Conservation (phyloP, 306 rosid genomes). For the Datisca glomerata region DNA sequence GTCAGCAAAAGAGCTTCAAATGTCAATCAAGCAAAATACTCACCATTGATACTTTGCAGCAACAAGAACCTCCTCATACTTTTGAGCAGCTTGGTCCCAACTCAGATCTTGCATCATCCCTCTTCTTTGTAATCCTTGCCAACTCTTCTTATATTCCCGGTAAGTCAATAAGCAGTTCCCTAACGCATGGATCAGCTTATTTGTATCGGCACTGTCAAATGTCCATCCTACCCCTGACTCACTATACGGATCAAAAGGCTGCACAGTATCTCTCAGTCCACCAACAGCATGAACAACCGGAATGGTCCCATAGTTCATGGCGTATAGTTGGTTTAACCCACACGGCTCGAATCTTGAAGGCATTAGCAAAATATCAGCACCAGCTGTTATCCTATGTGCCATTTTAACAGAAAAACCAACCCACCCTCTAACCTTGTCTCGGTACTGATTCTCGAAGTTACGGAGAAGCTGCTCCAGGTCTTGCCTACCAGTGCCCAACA, state of each 20-base stretch:
- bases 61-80: conserved; percentile 79
- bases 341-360: conserved; percentile 98
- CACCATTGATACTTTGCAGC: conserved; percentile 92
- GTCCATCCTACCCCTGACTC: conserved; percentile 92
- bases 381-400: conserved; percentile 94
- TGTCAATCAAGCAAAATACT: no score
- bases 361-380: conserved; percentile 80
- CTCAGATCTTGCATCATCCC: conserved; percentile 87
- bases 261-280: conserved; percentile 77
- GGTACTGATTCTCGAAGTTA: conserved; percentile 36
- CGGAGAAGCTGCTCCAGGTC: conserved; percentile 76
- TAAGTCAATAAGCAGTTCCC: conserved; percentile 66
- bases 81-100: conserved; percentile 89
- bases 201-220: conserved; percentile 63
- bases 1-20: no score
- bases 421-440: conserved; percentile 64
- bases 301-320: conserved; percentile 83
- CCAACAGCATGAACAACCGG: conserved; percentile 98
- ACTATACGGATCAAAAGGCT: conserved; percentile 53
- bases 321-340: conserved; percentile 89
- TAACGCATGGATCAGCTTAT: conserved; percentile 51
- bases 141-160: conserved; percentile 65
- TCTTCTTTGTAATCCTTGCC: conserved; percentile 92
- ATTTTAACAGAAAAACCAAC: conserved; percentile 81
- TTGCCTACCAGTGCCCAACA: conserved; percentile 81